phyloP scores from a whole-genome alignment of 2,329 filamentous ascomycete species.

The Coleophoma cylindrospora region DNA sequence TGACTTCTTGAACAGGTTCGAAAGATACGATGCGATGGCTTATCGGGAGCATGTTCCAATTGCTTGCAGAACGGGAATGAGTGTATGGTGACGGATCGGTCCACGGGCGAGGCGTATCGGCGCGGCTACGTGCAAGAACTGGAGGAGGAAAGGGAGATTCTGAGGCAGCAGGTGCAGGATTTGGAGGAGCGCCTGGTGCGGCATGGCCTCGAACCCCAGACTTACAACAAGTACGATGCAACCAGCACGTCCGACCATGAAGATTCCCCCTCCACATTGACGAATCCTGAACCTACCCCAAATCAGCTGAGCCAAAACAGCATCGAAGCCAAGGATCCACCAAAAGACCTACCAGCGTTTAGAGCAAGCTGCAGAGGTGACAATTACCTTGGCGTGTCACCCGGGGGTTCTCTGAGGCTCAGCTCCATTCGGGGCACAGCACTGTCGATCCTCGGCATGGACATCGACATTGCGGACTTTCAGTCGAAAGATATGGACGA shows the following conservation, averaged over 20 bases:
- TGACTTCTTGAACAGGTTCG: conserved; percentile 52
- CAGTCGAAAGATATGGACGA: conserved; percentile 63
- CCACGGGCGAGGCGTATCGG: conserved; percentile 74
- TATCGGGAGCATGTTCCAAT: conserved; percentile 75
- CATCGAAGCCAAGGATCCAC: no score
- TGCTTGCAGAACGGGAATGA: conserved; percentile 72
- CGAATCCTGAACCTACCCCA: conserved; percentile 10
- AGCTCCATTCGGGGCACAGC: conserved; percentile 72
- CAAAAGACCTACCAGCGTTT: conserved; percentile 16
- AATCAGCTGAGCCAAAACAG: not conserved
- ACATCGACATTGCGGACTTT: conserved; percentile 73
- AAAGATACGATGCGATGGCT: conserved; percentile 83
- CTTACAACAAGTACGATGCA: conserved; percentile 23
- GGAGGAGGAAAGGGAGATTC: conserved; percentile 65
- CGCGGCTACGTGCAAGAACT: conserved; percentile 74
- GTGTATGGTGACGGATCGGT: conserved; percentile 79
- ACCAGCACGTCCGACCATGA: not conserved
- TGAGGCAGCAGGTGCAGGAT: conserved; percentile 62
- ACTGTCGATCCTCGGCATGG: conserved; percentile 73
- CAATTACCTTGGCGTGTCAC: conserved; percentile 57
- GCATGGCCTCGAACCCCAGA: conserved; percentile 55
- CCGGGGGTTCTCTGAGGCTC: conserved; percentile 53
- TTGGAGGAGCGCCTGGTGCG: conserved; percentile 62
- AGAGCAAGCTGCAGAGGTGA: conserved; percentile 41
- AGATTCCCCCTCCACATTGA: conserved; percentile 7